These are phyloP conservation scores for Suhomyces yuchorum DNA, from an alignment of 1,139 yeast species.

Conservation along the genomic window DNA sequence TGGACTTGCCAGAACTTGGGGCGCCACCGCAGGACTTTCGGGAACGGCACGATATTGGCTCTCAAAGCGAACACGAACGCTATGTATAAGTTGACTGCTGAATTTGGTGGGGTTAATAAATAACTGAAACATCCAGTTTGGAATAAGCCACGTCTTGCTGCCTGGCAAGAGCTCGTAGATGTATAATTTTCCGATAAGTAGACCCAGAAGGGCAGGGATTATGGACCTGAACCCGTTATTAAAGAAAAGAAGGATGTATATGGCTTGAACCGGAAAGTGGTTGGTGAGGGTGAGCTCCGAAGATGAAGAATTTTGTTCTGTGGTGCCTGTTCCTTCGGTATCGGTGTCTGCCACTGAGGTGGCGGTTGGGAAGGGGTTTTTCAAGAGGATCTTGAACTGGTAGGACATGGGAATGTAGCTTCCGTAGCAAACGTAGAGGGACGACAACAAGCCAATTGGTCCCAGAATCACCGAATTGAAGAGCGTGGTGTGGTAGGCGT, in stretches of 20 bases:
- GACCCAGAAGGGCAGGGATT: constrained; percentile 57
- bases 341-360: background rate
- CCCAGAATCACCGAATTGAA: constrained; percentile 54
- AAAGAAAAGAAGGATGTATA: constrained; percentile 53
- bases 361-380: constrained; percentile 22
- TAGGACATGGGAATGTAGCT: constrained; percentile 62
- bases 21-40: background rate
- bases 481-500: constrained; percentile 28
- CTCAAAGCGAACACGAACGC: constrained; percentile 3
- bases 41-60: constrained; percentile 4
- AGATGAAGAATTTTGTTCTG: constrained; percentile 10
- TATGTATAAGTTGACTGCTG: background rate
- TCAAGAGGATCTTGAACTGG: constrained; percentile 52
- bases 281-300: constrained; percentile 51
- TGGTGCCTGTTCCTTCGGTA: background rate
- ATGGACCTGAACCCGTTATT: constrained; percentile 57
- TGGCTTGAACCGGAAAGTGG: constrained; percentile 56
- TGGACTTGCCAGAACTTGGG: constrained; percentile 17
- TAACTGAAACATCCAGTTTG: constrained; percentile 28
- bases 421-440: constrained; percentile 59
- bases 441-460: constrained; percentile 63
- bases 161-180: constrained; percentile 63
- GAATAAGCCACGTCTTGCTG: constrained; percentile 53
- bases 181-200: constrained; percentile 59
- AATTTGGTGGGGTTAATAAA: constrained; percentile 27